A percentile compares a stretch with the other conserved stretches of the same genome.
These are phyloP conservation scores for Kodamaea lidongshanica DNA, from an alignment of 805 yeast species.

Conservation along the genomic window DNA sequence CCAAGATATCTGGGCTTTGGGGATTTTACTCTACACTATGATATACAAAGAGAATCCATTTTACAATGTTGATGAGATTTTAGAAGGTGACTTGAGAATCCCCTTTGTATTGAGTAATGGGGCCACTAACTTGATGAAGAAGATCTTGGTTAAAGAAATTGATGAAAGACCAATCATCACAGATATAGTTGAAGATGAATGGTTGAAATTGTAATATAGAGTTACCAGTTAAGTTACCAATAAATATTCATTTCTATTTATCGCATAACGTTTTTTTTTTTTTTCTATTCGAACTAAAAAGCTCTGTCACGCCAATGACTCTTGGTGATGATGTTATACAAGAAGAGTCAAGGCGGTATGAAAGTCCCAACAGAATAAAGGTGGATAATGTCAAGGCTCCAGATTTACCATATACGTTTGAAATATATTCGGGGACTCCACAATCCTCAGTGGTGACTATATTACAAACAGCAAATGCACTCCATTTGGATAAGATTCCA, in stretches of 20 bases:
- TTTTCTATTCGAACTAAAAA: too few relatives aligned
- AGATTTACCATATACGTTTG: slow-evolving; percentile 15
- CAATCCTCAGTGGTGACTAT: slow-evolving; percentile 12
- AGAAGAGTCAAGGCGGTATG: too few relatives aligned
- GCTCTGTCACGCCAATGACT: too few relatives aligned
- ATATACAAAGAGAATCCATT: slow-evolving; percentile 93
- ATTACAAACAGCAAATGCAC: slow-evolving; percentile 8
- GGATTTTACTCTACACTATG: slow-evolving; percentile 82
- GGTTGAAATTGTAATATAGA: slow-evolving; percentile 37
- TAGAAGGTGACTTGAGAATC: slow-evolving; percentile 78
- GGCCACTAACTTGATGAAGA: slow-evolving; percentile 54
- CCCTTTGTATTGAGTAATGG: slow-evolving; percentile 61
- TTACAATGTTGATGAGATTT: slow-evolving; percentile 89
- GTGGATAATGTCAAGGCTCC: slow-evolving; percentile 4
- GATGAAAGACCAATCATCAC: slow-evolving; percentile 66
- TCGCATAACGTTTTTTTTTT: too few relatives aligned
- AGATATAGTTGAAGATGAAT: slow-evolving; percentile 61
- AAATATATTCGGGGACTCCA: slow-evolving; percentile 8
- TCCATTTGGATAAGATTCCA: slow-evolving; percentile 3
- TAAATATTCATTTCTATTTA: too few relatives aligned
- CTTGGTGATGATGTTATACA: too few relatives aligned
- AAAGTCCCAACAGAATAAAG: background rate
- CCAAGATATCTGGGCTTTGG: slow-evolving; percentile 97
- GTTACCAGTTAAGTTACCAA: background rate
- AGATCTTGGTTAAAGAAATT: slow-evolving; percentile 64